Evolutionary conservation across 345 rosid genomes (phyloP).

Genomic region (Psidium friedrichsthalianum): DNA sequence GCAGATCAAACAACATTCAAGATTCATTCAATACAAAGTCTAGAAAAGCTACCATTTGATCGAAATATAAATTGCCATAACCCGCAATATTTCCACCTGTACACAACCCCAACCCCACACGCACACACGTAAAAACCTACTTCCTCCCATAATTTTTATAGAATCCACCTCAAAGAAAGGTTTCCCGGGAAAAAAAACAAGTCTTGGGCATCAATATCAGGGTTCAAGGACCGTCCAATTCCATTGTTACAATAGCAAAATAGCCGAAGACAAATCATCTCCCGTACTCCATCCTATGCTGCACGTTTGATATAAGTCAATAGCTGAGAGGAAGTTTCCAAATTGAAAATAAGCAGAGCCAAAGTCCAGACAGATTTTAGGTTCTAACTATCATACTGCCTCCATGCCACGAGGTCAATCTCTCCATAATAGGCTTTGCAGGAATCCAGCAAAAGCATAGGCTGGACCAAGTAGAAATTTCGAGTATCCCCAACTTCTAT

Average conservation of each 20-base stretch:
- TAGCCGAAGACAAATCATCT: neutral
- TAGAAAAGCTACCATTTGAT: neutral
- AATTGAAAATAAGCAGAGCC: neutral
- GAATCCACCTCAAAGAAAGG: neutral
- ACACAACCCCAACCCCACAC: too few species aligned
- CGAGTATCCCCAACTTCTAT: neutral
- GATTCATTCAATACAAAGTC: neutral
- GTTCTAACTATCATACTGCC: neutral
- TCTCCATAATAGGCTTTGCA: neutral
- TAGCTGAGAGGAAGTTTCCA: neutral
- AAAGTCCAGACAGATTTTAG: neutral
- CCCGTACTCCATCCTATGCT: neutral
- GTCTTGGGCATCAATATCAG: neutral
- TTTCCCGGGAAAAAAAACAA: neutral
- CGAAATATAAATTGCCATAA: neutral
- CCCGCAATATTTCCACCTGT: neutral
- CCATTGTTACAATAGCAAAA: neutral
- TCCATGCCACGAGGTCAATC: neutral
- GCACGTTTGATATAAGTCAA: neutral
- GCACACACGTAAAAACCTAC: neutral
- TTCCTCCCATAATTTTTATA: neutral
- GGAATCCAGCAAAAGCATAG: neutral
- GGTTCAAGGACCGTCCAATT: neutral
- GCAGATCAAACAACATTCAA: neutral
- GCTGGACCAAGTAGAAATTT: neutral